Evolutionary conservation across 106 monocot genomes (phyloP).

Genomic region (Acorus calamus): DNA sequence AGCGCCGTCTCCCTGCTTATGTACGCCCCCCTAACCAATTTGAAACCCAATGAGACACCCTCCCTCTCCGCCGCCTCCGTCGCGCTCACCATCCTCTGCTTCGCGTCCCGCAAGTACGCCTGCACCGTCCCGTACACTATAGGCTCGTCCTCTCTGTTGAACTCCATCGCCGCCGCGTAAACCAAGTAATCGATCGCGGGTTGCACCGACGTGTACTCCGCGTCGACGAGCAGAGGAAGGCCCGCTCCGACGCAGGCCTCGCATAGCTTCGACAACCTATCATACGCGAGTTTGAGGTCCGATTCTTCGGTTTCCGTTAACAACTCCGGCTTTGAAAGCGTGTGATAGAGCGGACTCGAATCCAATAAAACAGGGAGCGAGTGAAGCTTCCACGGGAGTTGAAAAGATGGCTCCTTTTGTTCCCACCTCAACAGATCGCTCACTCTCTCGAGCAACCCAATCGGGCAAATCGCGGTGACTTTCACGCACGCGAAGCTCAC

Average conservation of each 20-base stretch:
- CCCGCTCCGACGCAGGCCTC: slow-evolving; percentile 29
- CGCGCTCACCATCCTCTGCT: slow-evolving; percentile 44
- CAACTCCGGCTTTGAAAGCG: slow-evolving; percentile 32
- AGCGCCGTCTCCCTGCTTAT: slow-evolving; percentile 50
- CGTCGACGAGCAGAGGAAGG: slow-evolving; percentile 73
- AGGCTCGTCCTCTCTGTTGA: slow-evolving; percentile 33
- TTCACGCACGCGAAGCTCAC: slow-evolving; percentile 86
- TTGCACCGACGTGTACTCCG: slow-evolving; percentile 92
- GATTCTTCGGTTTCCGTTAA: slow-evolving; percentile 42
- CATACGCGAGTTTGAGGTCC: slow-evolving; percentile 36
- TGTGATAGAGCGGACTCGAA: slow-evolving; percentile 67
- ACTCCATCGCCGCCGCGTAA: slow-evolving; percentile 41
- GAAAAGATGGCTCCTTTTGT: slow-evolving; percentile 29
- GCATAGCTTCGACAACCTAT: slow-evolving; percentile 44
- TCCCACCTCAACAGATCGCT: slow-evolving; percentile 76
- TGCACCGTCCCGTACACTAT: slow-evolving; percentile 77
- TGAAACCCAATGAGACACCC: slow-evolving; percentile 53
- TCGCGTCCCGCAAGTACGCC: slow-evolving; percentile 68
- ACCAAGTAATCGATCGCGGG: slow-evolving; percentile 90
- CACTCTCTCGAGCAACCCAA: slow-evolving; percentile 56
- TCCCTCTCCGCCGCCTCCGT: slow-evolving; percentile 45
- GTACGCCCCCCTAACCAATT: slow-evolving; percentile 91
- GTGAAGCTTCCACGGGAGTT: slow-evolving; percentile 56
- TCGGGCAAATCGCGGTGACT: slow-evolving; percentile 83
- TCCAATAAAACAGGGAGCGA: slow-evolving; percentile 43